Percentiles rank a stretch among this genome's conserved stretches.
Conservation (phyloP, 2,329 filamentous ascomycete species). For the Pseudodiploospora longispora region DNA sequence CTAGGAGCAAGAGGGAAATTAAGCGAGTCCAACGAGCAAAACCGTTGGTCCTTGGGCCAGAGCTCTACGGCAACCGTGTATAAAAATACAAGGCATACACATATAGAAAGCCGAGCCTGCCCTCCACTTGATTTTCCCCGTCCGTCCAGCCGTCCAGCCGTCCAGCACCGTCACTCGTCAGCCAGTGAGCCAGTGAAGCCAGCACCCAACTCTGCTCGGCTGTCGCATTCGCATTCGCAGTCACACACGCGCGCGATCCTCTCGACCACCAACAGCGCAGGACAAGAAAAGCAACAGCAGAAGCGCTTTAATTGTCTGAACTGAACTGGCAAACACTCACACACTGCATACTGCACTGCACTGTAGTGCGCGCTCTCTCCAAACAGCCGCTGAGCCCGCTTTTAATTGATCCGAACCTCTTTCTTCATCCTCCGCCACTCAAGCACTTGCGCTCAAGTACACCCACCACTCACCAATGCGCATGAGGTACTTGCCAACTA, state of each 20-base stretch:
- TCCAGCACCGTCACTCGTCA: slow-evolving; percentile 5
- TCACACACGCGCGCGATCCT: not conserved
- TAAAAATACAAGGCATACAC: slow-evolving; percentile 37
- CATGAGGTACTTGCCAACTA: no score
- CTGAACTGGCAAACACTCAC: no score
- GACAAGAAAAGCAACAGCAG: no score
- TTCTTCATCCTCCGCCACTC: no score
- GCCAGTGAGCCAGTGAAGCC: not conserved
- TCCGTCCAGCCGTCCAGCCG: slow-evolving; percentile 15
- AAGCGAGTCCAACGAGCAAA: slow-evolving; percentile 26
- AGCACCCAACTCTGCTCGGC: not conserved
- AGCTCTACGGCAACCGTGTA: slow-evolving; percentile 25
- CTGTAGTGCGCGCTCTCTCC: no score
- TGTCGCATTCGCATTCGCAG: slow-evolving; percentile 2
- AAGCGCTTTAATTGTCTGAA: no score
- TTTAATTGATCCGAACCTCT: no score
- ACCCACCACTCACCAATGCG: no score
- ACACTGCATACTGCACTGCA: no score
- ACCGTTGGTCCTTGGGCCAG: slow-evolving; percentile 23
- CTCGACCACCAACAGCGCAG: no score
- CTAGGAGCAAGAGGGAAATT: slow-evolving; percentile 29
- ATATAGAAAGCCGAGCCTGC: slow-evolving; percentile 37
- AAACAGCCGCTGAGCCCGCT: no score
- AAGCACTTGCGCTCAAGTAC: no score
- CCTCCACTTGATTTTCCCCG: slow-evolving; percentile 34